Evolutionary conservation across 176 grass and related monocot genomes (phyloP).

Genomic region (Thalia dealbata): DNA sequence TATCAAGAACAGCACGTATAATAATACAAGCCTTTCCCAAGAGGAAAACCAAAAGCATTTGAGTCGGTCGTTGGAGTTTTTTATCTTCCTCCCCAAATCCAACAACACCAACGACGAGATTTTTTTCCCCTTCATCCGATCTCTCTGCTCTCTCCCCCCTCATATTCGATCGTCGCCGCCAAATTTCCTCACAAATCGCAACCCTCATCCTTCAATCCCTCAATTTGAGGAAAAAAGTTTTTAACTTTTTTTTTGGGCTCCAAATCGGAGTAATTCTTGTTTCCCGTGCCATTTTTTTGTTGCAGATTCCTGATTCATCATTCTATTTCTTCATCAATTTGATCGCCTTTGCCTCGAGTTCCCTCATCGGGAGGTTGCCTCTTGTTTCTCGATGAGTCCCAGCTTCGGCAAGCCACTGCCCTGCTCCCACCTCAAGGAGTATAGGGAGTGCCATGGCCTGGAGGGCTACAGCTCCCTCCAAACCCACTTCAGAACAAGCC

Average conservation of each 20-base stretch:
- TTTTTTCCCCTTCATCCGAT: neutral
- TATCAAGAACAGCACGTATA: neutral
- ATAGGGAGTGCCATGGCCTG: slow-evolving; percentile 6
- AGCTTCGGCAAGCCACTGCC: slow-evolving; percentile 5
- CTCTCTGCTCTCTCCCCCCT: neutral
- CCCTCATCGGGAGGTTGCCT: neutral
- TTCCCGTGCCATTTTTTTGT: neutral
- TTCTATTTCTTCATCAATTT: neutral
- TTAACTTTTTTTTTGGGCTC: neutral
- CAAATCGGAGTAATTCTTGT: neutral
- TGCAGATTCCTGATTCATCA: neutral
- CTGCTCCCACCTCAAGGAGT: slow-evolving; percentile 24
- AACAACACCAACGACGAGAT: neutral
- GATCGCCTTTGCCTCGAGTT: neutral
- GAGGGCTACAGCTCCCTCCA: slow-evolving; percentile 15
- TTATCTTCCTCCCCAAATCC: neutral
- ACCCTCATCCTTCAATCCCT: neutral
- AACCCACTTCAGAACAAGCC: slow-evolving; percentile 4
- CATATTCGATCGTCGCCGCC: neutral
- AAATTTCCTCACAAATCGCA: neutral
- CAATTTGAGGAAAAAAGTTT: neutral
- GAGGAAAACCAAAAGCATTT: neutral
- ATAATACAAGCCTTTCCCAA: neutral
- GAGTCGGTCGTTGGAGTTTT: neutral
- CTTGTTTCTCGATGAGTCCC: slow-evolving; percentile 1